phyloP scores from a whole-genome alignment of 2,329 filamentous ascomycete genomes.

The Fusarium citri region DNA sequence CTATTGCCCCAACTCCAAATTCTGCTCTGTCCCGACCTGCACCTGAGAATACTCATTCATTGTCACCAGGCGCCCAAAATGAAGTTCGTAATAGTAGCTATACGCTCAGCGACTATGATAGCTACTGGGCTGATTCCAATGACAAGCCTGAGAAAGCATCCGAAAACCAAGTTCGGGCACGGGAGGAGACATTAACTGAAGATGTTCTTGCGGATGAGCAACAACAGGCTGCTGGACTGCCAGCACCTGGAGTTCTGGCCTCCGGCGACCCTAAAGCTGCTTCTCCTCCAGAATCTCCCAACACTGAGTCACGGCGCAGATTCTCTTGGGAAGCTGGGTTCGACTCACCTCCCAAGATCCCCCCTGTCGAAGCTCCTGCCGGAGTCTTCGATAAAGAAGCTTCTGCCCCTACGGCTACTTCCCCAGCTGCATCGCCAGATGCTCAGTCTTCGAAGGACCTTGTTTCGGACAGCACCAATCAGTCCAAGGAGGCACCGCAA shows the following conservation, averaged over 20 bases:
- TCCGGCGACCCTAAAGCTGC: slow-evolving; percentile 16
- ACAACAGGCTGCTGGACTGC: slow-evolving; percentile 1
- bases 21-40: slow-evolving; percentile 25
- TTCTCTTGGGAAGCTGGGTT: slow-evolving; percentile 54
- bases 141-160: slow-evolving; percentile 25
- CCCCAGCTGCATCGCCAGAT: slow-evolving; percentile 21
- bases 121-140: slow-evolving; percentile 67
- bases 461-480: slow-evolving; percentile 13
- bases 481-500: slow-evolving; percentile 30
- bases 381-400: slow-evolving; percentile 11
- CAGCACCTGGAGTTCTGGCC: background rate
- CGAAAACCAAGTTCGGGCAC: slow-evolving; percentile 1
- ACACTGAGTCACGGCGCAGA: slow-evolving; percentile 42
- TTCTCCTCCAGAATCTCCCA: slow-evolving; percentile 9
- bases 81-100: slow-evolving; percentile 68
- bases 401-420: slow-evolving; percentile 22
- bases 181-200: slow-evolving; percentile 12
- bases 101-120: slow-evolving; percentile 73
- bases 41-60: slow-evolving; percentile 28
- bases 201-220: background rate
- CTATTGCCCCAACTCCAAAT: slow-evolving; percentile 51
- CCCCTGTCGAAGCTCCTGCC: slow-evolving; percentile 22
- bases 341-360: slow-evolving; percentile 36
- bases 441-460: slow-evolving; percentile 28
- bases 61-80: slow-evolving; percentile 32